These are phyloP conservation scores for Pholiota microspora DNA, from an alignment of 768 basidiomycete species.

Conservation along the genomic window DNA sequence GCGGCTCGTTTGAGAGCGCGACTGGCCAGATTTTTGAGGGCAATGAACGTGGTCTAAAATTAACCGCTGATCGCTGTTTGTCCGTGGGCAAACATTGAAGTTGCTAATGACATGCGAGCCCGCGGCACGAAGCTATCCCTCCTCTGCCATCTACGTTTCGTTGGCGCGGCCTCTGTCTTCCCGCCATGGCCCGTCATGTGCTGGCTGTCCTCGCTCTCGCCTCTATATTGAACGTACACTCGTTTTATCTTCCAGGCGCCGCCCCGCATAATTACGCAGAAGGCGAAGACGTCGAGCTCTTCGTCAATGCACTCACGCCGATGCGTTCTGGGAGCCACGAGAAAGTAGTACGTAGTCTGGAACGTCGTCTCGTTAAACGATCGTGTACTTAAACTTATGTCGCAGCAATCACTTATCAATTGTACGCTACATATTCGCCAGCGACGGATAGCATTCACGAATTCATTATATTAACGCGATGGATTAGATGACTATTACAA, in stretches of 20 bases:
- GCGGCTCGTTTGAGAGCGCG: constrained; percentile 19
- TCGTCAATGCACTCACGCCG: constrained; percentile 89
- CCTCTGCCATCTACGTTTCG: no score
- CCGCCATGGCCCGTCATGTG: constrained; percentile 1
- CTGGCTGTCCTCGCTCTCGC: constrained; percentile 12
- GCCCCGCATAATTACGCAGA: constrained; percentile 79
- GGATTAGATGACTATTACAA: constrained; percentile 93
- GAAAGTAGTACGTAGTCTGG: constrained; percentile 54
- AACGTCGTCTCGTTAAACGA: not conserved
- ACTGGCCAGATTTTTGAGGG: constrained; percentile 16
- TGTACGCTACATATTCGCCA: no score
- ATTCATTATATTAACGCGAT: no score
- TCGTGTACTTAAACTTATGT: not conserved
- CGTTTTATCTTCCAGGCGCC: constrained; percentile 92
- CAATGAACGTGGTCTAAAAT: constrained; percentile 2
- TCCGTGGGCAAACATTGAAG: constrained; percentile 4
- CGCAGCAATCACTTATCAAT: constrained; percentile 87
- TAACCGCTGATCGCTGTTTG: constrained; percentile 8
- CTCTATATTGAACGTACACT: constrained; percentile 35
- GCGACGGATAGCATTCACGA: no score
- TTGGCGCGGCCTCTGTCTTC: not conserved
- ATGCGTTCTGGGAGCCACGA: constrained; percentile 69
- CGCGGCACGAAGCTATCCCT: no score
- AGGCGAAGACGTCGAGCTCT: constrained; percentile 75
- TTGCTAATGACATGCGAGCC: constrained; percentile 1